Base-by-base conservation (phyloP, 148 eudicot genomes). In the Amaranthus cruentus region DNA sequence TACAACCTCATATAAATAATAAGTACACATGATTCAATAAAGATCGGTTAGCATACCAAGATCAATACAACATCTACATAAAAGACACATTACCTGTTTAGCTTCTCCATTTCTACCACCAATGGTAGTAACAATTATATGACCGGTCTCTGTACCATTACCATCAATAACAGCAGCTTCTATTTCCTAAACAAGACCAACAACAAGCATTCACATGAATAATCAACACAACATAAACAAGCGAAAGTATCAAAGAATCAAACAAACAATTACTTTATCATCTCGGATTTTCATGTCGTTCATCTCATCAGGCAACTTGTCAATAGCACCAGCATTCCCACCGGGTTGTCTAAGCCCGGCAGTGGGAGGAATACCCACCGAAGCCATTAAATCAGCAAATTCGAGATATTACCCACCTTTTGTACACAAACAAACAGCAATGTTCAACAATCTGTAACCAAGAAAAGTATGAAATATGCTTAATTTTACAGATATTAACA, bases 121-220 rank as follows among this genome's bases (percentile, higher is more conserved):
- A 74, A 90, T 88, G 5, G 91, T 88, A 9, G 97, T 92, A 38
- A 90, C 96, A 66, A 92, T 92, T 12, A 92, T 90, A 76, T 92
- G 97, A 75, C 97, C 97, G 0, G 91, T 79, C 71, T 90, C 91
- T 28, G 96, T 80, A 59, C 96, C 96, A 82, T 88, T 85, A 58
- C 96, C 97, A 78, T 87, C 84, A 72, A 92, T 83, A 6, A 88
- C 76, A 66, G 89, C 81, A 55, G 92, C 77, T 79, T 90, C 96
- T 86, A 87, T 87, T 70, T 92, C 96, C 97, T 92, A 77, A 9
- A 69, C 48, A 42, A 5, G 6, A 57, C 10, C 10, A 5, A 46
- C 56, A 66, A 21, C 65, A 62, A 61, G 5, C 9, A 9, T 54
- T 8, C 28, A 43, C 38, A 28, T 28, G 38, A 28, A 28, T 28